A percentile compares a stretch with the other conserved stretches of the same genome.
These are phyloP conservation scores for Xerophyta viscosa DNA, from an alignment of 106 monocot genomes.

Conservation along the genomic window DNA sequence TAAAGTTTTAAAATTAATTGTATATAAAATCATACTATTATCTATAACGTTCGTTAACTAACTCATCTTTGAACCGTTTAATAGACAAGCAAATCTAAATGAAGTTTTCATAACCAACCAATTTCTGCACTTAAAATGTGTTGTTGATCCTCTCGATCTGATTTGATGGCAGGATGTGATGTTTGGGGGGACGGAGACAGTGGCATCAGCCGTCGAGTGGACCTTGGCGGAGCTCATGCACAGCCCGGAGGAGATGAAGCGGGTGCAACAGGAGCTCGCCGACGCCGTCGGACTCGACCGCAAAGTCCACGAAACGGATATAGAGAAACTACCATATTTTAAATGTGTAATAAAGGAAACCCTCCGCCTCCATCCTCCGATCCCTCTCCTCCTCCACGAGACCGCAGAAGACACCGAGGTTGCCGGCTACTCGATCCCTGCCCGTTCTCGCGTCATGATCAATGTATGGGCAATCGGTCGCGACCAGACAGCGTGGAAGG, in stretches of 20 bases:
- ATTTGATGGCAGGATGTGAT: slow-evolving; percentile 82
- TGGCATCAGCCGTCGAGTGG: slow-evolving; percentile 78
- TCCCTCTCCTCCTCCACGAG: slow-evolving; percentile 78
- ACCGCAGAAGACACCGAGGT: slow-evolving; percentile 45
- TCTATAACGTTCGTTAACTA: no score
- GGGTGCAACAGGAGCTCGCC: slow-evolving; percentile 43
- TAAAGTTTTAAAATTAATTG: no score
- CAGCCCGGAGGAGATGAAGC: slow-evolving; percentile 38
- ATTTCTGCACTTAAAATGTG: no score
- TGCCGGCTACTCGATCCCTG: slow-evolving; percentile 39
- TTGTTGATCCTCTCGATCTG: no score
- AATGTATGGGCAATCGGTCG: slow-evolving; percentile 72
- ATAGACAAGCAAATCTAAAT: no score
- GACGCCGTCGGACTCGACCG: slow-evolving; percentile 43
- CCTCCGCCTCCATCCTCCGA: slow-evolving; percentile 80
- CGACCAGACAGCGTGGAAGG: slow-evolving; percentile 43
- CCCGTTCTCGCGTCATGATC: slow-evolving; percentile 42
- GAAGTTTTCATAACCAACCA: no score
- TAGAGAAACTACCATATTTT: slow-evolving; percentile 60
- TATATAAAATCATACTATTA: no score
- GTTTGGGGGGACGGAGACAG: slow-evolving; percentile 82
- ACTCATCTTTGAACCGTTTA: no score
- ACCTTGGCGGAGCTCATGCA: slow-evolving; percentile 64
- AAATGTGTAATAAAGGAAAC: slow-evolving; percentile 68
- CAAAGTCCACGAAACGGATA: slow-evolving; percentile 51